Conservation (phyloP, 2,329 filamentous ascomycete species). For the Talaromyces sp. region DNA sequence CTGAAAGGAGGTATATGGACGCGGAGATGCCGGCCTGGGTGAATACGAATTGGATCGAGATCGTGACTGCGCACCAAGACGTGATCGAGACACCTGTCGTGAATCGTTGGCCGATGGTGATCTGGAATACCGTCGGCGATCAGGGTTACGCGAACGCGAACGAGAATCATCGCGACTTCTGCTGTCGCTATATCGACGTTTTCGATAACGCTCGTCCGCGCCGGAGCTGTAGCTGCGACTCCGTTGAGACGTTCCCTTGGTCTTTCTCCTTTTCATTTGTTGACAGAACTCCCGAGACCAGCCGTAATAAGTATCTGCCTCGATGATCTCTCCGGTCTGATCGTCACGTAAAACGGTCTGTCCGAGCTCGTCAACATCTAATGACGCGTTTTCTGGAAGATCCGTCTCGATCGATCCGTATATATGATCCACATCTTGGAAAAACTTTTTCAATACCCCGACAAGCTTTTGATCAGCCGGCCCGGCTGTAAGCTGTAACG, state of each 20-base stretch:
- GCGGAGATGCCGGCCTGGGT: conserved; percentile 26
- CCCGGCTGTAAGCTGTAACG: conserved; percentile 65
- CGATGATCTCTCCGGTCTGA: conserved; percentile 60
- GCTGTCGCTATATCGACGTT: conserved; percentile 41
- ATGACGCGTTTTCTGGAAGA: conserved; percentile 47
- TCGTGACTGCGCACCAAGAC: conserved; percentile 21
- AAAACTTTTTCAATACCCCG: conserved; percentile 64
- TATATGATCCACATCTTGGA: conserved; percentile 66
- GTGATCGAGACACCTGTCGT: conserved; percentile 4
- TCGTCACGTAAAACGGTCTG: conserved; percentile 64
- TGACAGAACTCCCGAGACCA: conserved; percentile 80
- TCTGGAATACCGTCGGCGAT: conserved; percentile 23
- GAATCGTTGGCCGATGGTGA: conserved; percentile 30
- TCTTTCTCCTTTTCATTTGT: conserved; percentile 62
- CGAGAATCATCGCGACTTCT: conserved; percentile 29
- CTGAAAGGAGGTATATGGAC: conserved; percentile 20
- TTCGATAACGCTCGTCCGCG: conserved; percentile 28
- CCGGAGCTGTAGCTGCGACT: conserved; percentile 42
- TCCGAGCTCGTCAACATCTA: conserved; percentile 72
- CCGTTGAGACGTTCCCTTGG: conserved; percentile 30
- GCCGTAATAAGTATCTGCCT: conserved; percentile 77
- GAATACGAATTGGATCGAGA: conserved; percentile 34
- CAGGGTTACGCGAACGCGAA: conserved; percentile 26
- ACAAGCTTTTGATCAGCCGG: conserved; percentile 65
- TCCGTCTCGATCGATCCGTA: conserved; percentile 54